These are phyloP conservation scores for Pestalotiopsis sp. DNA, from an alignment of 2,329 filamentous ascomycete genomes.

Conservation along the genomic window DNA sequence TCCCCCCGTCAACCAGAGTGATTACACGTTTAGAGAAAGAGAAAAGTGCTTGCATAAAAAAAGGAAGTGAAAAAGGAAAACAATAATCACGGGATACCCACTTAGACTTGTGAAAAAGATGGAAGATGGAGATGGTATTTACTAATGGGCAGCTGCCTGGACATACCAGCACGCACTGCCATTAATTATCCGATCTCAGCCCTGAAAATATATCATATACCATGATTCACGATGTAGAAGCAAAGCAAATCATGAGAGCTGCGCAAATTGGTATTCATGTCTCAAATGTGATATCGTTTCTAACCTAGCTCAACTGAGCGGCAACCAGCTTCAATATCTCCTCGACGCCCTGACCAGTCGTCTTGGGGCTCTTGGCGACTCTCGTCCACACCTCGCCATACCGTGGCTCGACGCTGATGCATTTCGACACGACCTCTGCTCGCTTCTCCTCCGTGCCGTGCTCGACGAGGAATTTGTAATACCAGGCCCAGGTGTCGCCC, in stretches of 20 bases:
- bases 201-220: no score
- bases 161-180: no score
- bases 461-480: slow-evolving; percentile 88
- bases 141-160: no score
- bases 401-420: slow-evolving; percentile 79
- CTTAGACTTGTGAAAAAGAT: no score
- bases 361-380: slow-evolving; percentile 82
- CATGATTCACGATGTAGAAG: no score
- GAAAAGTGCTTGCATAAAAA: background rate
- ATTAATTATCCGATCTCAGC: no score
- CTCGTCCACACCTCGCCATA: slow-evolving; percentile 93
- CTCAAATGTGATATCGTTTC: background rate
- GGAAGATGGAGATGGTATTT: no score
- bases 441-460: slow-evolving; percentile 95
- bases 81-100: no score
- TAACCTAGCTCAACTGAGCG: slow-evolving; percentile 38
- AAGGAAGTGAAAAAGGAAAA: background rate
- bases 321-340: slow-evolving; percentile 84
- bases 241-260: no score
- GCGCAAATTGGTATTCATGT: background rate
- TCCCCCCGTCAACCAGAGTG: background rate
- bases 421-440: slow-evolving; percentile 80
- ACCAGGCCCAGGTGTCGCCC: slow-evolving; percentile 98
- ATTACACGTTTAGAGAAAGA: background rate
- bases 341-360: slow-evolving; percentile 74